These are phyloP conservation scores for Penicillium sp. DNA, from an alignment of 2,329 filamentous ascomycete genomes.

Conservation along the genomic window DNA sequence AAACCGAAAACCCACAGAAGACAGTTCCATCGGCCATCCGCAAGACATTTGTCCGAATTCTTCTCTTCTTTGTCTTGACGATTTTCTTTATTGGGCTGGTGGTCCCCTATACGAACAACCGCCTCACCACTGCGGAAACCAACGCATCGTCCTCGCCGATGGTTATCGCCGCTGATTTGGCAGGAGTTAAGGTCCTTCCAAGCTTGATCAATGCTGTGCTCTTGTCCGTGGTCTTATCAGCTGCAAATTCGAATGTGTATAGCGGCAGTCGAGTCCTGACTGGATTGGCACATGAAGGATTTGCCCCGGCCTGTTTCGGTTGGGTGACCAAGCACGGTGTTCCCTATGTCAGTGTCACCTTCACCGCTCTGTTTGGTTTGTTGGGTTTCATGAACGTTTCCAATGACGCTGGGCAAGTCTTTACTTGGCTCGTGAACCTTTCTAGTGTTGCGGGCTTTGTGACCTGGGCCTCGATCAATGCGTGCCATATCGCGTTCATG, in stretches of 20 bases:
- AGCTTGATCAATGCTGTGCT: conserved; percentile 41
- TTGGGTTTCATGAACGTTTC: conserved; percentile 68
- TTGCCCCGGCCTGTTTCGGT: conserved; percentile 43
- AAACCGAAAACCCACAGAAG: conserved; percentile 68
- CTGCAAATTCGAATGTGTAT: conserved; percentile 42
- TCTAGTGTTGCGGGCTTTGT: conserved; percentile 36
- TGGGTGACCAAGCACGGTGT: conserved; percentile 41
- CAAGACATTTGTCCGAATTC: conserved; percentile 71
- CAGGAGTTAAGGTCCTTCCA: conserved; percentile 36
- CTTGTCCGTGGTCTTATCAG: conserved; percentile 41
- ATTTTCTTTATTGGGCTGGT: conserved; percentile 67
- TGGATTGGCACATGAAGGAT: conserved; percentile 54
- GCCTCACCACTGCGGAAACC: conserved; percentile 42
- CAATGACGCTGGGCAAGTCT: conserved; percentile 57
- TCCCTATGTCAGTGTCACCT: conserved; percentile 42
- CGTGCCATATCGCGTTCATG: conserved; percentile 65
- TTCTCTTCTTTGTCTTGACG: conserved; percentile 51
- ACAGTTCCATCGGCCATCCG: conserved; percentile 69
- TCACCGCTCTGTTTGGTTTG: conserved; percentile 55
- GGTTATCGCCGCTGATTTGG: conserved; percentile 43
- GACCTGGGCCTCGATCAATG: conserved; percentile 37
- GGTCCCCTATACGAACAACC: conserved; percentile 59
- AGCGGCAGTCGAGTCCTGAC: conserved; percentile 64
- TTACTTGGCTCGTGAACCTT: conserved; percentile 43
- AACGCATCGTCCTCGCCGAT: conserved; percentile 36